These are phyloP conservation scores for Cladosporium halotolerans DNA, from an alignment of 2,329 filamentous ascomycete genomes.

Conservation along the genomic window DNA sequence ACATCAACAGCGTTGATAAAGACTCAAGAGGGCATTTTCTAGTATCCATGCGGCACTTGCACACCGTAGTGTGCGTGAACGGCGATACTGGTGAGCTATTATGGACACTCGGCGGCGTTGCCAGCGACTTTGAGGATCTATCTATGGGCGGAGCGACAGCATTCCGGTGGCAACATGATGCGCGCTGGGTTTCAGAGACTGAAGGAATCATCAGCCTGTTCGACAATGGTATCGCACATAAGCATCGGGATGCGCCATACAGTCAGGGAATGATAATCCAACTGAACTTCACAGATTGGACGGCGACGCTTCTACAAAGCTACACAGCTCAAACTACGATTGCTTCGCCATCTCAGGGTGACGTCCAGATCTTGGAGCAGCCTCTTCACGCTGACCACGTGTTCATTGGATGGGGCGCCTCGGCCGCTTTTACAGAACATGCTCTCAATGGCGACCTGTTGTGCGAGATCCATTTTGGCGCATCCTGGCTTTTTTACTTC, in stretches of 20 bases:
- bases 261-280: constrained; percentile 39
- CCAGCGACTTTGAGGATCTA: constrained; percentile 17
- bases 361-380: constrained; percentile 44
- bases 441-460: constrained; percentile 19
- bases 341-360: constrained; percentile 45
- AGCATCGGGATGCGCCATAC: constrained; percentile 28
- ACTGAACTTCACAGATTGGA: constrained; percentile 34
- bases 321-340: constrained; percentile 29
- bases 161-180: constrained; percentile 20
- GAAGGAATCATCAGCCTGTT: constrained; percentile 32
- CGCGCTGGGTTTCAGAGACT: constrained; percentile 30
- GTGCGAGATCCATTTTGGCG: constrained; percentile 23
- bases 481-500: constrained; percentile 22
- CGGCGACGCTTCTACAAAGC: constrained; percentile 37
- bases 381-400: constrained; percentile 12
- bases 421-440: constrained; percentile 22
- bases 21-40: constrained; percentile 45
- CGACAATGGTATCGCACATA: constrained; percentile 45
- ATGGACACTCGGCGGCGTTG: constrained; percentile 40
- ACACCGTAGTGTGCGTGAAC: constrained; percentile 42
- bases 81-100: constrained; percentile 40
- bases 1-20: constrained; percentile 51
- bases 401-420: constrained; percentile 24
- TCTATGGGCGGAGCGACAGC: constrained; percentile 25
- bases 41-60: constrained; percentile 45